Base-by-base conservation (phyloP, 2,329 filamentous ascomycete genomes). In the Neofusicoccum ribis region DNA sequence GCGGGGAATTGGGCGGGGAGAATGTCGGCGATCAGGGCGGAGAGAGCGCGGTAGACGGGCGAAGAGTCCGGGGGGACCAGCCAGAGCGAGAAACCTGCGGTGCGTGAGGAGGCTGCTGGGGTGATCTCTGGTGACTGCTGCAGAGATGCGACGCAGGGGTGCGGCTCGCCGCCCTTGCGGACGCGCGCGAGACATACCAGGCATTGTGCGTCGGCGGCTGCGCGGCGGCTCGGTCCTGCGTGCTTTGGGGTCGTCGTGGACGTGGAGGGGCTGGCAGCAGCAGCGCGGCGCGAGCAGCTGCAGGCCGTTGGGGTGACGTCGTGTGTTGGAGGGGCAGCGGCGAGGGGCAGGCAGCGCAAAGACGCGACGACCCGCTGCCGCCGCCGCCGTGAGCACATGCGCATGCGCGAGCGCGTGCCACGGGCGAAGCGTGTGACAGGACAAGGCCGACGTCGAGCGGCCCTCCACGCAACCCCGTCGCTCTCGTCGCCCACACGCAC, bases 41-140 rank as follows among this genome's bases (percentile, higher is more conserved):
- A 65, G n/a, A 80, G 68, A 31, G 70, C 41, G 34, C 69, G 20
- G 59, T 72, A 69, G 36, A 80, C 71, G 14, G 73, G 69, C 47
- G 77, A 73, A 11, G 65, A 36, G n/a, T 69, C 58, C 8, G 77
- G 77, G 2, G 79, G 79, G 15, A 80, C 71, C 8, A 81, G 74
- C 79, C 79, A 81, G 23, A 81, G 76, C 12, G 78, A 80, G 23
- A 77, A 78, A 41, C 78, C 78, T 44, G 77, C 5, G 47, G 34
- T 39, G n/a, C n/a, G 17, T 63, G 14, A 52, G 20, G 15, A n/a
- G 20, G 17, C 17, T 20, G 9, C n/a, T 39, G 50, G 61, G 46
- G 46, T 63, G 44, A 43, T 52, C 20, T 51, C 50, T 51, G 60
- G 50, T 51, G 60, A 63, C 17, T 20, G 52, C 52, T 20, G 51